These are phyloP conservation scores for Xylaria sp. DNA, from an alignment of 2,329 filamentous ascomycete genomes.

Conservation along the genomic window DNA sequence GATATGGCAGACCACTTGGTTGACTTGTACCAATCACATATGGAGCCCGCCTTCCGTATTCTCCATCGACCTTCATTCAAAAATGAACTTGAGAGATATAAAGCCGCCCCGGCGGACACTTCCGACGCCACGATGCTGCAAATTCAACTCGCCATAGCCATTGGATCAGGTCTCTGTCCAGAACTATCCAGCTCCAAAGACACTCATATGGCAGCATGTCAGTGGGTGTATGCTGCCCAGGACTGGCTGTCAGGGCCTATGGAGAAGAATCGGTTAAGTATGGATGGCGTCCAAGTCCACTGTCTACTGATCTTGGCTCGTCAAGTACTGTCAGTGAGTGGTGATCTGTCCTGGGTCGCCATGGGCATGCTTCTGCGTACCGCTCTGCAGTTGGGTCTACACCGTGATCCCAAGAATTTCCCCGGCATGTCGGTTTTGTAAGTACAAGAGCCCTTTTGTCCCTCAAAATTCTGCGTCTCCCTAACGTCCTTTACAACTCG, in stretches of 20 bases:
- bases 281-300: constrained; percentile 62
- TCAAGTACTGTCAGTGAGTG: constrained; percentile 54
- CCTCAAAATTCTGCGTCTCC: too few species aligned
- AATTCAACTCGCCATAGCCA: constrained; percentile 67
- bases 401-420: constrained; percentile 59
- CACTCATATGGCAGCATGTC: constrained; percentile 63
- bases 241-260: constrained; percentile 65
- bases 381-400: constrained; percentile 63
- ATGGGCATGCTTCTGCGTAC: constrained; percentile 57
- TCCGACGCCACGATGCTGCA: constrained; percentile 64
- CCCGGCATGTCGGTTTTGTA: constrained; percentile 49
- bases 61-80: constrained; percentile 64
- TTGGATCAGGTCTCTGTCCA: constrained; percentile 53
- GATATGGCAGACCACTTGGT: constrained; percentile 60
- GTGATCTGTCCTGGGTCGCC: constrained; percentile 61
- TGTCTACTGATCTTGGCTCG: constrained; percentile 58
- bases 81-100: constrained; percentile 62
- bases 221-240: constrained; percentile 68
- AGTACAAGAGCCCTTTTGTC: not conserved
- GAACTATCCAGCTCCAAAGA: constrained; percentile 61
- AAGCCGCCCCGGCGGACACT: constrained; percentile 50
- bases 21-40: constrained; percentile 60
- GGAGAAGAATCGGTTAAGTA: constrained; percentile 62
- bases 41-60: constrained; percentile 61
- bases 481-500: not conserved